Evolutionary conservation across 1,284 basidiomycete species (phyloP).

Genomic region (Irpex rosettiformis): DNA sequence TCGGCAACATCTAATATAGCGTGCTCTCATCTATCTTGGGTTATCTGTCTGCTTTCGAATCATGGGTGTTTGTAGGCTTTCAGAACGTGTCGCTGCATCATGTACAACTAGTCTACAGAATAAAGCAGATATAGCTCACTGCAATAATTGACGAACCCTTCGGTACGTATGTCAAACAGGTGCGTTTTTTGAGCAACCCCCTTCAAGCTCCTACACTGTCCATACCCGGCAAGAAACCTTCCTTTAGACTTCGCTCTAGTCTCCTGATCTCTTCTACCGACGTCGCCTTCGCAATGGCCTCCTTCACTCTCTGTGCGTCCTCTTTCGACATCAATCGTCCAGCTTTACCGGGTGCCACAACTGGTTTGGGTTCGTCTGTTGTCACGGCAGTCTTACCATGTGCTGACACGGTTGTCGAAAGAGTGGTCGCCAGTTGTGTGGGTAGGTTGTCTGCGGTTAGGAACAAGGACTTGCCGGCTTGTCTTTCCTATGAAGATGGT

Average conservation of each 20-base stretch:
- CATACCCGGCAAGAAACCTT: slow-evolving; percentile 79
- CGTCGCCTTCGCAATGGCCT: slow-evolving; percentile 87
- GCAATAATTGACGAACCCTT: too few species aligned
- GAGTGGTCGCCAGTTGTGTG: slow-evolving; percentile 77
- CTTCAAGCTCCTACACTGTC: slow-evolving; percentile 68
- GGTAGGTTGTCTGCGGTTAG: slow-evolving; percentile 72
- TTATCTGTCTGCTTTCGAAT: background rate
- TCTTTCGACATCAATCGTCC: slow-evolving; percentile 90
- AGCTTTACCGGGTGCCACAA: slow-evolving; percentile 58
- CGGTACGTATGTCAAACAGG: too few species aligned
- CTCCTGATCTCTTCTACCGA: slow-evolving; percentile 89
- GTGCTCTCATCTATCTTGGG: background rate
- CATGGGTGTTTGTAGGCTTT: background rate
- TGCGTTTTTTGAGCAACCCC: background rate
- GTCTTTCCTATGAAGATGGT: slow-evolving; percentile 59
- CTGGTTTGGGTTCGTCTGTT: slow-evolving; percentile 68
- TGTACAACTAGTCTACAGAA: slow-evolving; percentile 8
- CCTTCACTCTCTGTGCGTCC: slow-evolving; percentile 86
- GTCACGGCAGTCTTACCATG: slow-evolving; percentile 57
- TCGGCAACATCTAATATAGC: slow-evolving; percentile 21
- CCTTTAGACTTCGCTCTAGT: slow-evolving; percentile 83
- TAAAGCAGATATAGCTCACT: slow-evolving; percentile 23
- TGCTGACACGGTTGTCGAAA: slow-evolving; percentile 71
- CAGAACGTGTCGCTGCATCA: slow-evolving; percentile 2
- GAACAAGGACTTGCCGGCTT: slow-evolving; percentile 72